Base-by-base conservation (phyloP, 306 rosid species). In the Coriaria nepalensis region DNA sequence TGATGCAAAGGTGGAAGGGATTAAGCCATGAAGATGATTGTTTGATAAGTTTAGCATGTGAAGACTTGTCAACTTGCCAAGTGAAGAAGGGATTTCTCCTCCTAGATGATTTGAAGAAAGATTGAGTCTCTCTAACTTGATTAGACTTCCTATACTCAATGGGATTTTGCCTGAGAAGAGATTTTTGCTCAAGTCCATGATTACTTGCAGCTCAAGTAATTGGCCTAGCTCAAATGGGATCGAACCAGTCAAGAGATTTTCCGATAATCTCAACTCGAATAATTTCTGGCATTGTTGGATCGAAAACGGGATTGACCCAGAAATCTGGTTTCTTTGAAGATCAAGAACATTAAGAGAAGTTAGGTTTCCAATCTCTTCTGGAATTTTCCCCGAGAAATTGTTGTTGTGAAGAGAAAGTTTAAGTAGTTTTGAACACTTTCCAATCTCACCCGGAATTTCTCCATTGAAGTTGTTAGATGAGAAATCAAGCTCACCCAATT, bases 401-500 rank as follows among this genome's bases (percentile, higher is more conserved):
- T 90, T 90, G 72, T 64, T 67, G 43, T 81, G 78, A 40, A 90
- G 81, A 65, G 68, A 74, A 33, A 90, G 94, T 47, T 81, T 90
- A 4, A 90, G 92, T 47, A 90, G 54, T 13, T 73, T 75, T 40
- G 87, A 81, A 46, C 98, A 81, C 63, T 65, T 77, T 29, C 94
- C 94, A 9, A 81, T 60, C 68, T 77, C 87, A 43, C 73, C 55
- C 43, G 94, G 98, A 14, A 90, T 53, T 43, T 12, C 67, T 10
- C 94, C 95, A 59, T 29, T 52, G 70, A 90, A 75, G 56, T 58
- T 60, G 57, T 90, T 90, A 62, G 62, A 81, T 42, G 98, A 90
- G 49, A 90, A 66, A 43, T 90, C 98, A 7, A 90, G 66, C 65
- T 90, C 98, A 20, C 98, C 98, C 33, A 90, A 81, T 64, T 66